Base-by-base conservation (phyloP, 2,329 filamentous ascomycete genomes). In the Cercospora canescens region DNA sequence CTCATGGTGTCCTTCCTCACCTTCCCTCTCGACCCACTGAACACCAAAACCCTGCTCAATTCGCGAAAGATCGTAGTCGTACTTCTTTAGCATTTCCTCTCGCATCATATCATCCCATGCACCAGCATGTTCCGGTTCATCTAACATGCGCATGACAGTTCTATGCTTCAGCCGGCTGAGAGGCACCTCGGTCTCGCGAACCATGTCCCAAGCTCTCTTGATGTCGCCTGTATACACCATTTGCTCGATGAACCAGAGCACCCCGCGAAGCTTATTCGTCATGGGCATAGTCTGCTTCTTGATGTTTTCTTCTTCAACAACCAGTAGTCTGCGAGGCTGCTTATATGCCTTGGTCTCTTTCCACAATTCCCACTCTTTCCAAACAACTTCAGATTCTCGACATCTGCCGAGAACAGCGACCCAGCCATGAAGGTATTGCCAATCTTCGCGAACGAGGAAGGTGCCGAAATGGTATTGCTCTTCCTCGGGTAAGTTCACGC, bases 161-260 rank as follows among this genome's bases (percentile, higher is more conserved):
- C 63, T 56, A 6, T 57, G 24, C 18, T 74, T 73, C 28, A 75
- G 66, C 11, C 34, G 58, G 1, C 50, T 52, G 50, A 77, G 75
- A 1, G 66, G 39, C 1, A 76, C 65, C 0, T 62, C 67, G 0
- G 70, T 70, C 24, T 76, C 72, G 11, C 66, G 62, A 8, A 77
- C 41, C 3, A 78, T 70, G 34, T 66, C 18, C 77, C 77, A 79
- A 3, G 76, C 76, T 37, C 65, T 63, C 35, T 69, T 52, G 16
- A 74, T 54, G 21, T 75, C 76, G 16, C 73, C 76, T 8, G 74
- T 63, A 54, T 69, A 67, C 0, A 71, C 64, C 69, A 77, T 74
- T 61, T 77, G 75, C 67, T 78, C 76, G 9, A 78, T 34, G 60
- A 78, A 79, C 73, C 74, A 77, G 59, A 73, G 71, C 58, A 77